Conservation (phyloP, 345 rosid genomes). For the Camelina neglecta region DNA sequence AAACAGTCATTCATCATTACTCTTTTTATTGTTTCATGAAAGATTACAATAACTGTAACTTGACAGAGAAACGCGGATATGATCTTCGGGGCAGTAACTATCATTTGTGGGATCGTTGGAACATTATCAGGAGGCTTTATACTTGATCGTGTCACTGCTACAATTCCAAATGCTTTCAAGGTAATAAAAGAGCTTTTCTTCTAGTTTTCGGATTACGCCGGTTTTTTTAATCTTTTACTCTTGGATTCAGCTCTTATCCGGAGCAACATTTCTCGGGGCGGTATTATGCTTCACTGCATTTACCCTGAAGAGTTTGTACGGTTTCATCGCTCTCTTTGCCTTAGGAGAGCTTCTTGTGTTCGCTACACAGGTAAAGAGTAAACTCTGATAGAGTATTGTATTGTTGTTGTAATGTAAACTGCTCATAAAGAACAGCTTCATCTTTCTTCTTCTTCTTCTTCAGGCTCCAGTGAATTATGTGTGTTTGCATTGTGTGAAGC, state of each 20-base stretch:
- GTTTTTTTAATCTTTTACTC: neutral
- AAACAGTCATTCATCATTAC: neutral
- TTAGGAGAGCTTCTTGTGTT: conserved; percentile 89
- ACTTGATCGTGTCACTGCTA: conserved; percentile 70
- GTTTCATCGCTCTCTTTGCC: conserved; percentile 73
- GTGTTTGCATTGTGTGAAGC: conserved; percentile 85
- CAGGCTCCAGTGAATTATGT: conserved; percentile 92
- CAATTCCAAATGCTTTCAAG: conserved; percentile 89
- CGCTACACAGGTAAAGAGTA: conserved; percentile 77
- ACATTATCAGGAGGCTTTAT: conserved; percentile 75
- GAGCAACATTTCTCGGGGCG: conserved; percentile 77
- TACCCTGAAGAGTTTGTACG: conserved; percentile 69
- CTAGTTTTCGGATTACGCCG: neutral
- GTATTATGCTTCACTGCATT: conserved; percentile 78
- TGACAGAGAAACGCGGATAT: conserved; percentile 64
- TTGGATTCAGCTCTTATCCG: conserved; percentile 72
- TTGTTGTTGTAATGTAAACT: neutral
- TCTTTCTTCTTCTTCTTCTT: conserved; percentile 17
- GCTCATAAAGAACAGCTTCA: neutral
- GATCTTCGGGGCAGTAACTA: conserved; percentile 89
- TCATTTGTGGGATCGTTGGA: conserved; percentile 85
- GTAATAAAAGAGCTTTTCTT: conserved; percentile 37
- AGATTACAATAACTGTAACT: neutral
- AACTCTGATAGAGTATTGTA: neutral
- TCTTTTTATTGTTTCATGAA: neutral